Evolutionary conservation across 352 stramenopile genomes (phyloP).

Genomic region (Pythium vanterpoolii): DNA sequence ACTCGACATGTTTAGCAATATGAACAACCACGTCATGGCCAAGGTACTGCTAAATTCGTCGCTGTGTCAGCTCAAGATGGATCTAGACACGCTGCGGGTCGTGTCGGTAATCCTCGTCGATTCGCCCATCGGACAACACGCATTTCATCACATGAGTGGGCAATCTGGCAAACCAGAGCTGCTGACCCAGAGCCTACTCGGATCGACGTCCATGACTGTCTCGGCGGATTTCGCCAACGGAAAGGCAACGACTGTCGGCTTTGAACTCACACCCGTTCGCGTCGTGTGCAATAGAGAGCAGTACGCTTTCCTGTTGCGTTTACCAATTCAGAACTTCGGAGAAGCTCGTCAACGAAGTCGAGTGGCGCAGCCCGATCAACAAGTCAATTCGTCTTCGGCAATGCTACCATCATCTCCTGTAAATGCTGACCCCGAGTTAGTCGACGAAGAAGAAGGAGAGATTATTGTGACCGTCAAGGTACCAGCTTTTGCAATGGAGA

Average conservation of each 20-base stretch:
- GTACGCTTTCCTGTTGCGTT: slow-evolving; percentile 70
- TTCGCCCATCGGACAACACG: slow-evolving; percentile 21
- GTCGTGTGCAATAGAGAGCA: slow-evolving; percentile 84
- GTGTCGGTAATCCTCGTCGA: slow-evolving; percentile 78
- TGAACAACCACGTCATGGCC: slow-evolving; percentile 74
- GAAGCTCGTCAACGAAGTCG: slow-evolving; percentile 41
- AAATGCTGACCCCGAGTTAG: slow-evolving; percentile 5
- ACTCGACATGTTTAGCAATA: slow-evolving; percentile 50
- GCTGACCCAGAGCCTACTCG: slow-evolving; percentile 60
- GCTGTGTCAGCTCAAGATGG: slow-evolving; percentile 63
- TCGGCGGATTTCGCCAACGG: slow-evolving; percentile 60
- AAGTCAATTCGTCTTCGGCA: background rate
- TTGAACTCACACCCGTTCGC: slow-evolving; percentile 56
- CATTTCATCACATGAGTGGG: slow-evolving; percentile 17
- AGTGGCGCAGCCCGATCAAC: background rate
- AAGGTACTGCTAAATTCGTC: slow-evolving; percentile 86
- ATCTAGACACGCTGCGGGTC: slow-evolving; percentile 62
- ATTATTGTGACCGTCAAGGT: slow-evolving; percentile 55
- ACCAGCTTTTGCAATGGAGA: slow-evolving; percentile 77
- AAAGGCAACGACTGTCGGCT: slow-evolving; percentile 47
- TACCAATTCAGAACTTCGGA: slow-evolving; percentile 72
- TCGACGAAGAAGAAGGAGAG: slow-evolving; percentile 35
- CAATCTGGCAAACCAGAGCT: slow-evolving; percentile 30
- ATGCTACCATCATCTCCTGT: background rate
- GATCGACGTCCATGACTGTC: slow-evolving; percentile 57